phyloP scores from a whole-genome alignment of 495 filamentous ascomycete species.

The Penicillium verhagenii region DNA sequence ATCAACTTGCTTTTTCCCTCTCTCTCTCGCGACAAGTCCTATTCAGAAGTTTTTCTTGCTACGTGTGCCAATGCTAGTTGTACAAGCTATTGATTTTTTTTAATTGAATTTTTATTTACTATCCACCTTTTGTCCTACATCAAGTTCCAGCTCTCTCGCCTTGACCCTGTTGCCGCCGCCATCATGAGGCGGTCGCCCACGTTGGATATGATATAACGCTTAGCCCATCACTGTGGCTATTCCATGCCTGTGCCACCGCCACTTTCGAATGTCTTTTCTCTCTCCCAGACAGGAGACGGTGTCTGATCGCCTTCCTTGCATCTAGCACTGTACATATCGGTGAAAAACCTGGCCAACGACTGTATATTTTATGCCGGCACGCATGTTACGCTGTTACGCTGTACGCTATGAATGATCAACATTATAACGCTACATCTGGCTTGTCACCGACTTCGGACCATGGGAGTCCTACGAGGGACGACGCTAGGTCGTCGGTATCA shows the following conservation, averaged over 20 bases:
- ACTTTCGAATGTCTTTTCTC: neutral
- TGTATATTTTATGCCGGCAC: neutral
- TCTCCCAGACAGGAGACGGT: neutral
- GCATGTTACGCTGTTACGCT: neutral
- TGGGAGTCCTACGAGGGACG: conserved; percentile 20
- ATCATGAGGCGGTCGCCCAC: neutral
- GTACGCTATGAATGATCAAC: conserved; percentile 26
- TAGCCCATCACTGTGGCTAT: neutral
- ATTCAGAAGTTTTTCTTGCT: neutral
- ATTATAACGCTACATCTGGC: conserved; percentile 30
- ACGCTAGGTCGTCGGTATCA: conserved; percentile 8
- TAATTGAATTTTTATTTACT: neutral
- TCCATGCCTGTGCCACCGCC: conserved; percentile 3
- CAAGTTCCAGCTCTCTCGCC: neutral
- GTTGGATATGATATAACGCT: conserved; percentile 6
- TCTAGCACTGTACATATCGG: neutral
- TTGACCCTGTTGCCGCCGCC: neutral
- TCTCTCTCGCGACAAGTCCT: no score
- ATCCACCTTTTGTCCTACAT: neutral
- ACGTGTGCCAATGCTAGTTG: neutral
- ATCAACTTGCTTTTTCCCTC: no score
- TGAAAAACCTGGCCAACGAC: neutral
- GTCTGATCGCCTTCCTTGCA: neutral
- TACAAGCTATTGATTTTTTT: neutral
- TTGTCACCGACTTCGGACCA: conserved; percentile 28